Percentiles rank a stretch among this genome's conserved stretches.
These are phyloP conservation scores for Nelumbo lutea DNA, from an alignment of 164 flowering plant genomes.

Conservation along the genomic window DNA sequence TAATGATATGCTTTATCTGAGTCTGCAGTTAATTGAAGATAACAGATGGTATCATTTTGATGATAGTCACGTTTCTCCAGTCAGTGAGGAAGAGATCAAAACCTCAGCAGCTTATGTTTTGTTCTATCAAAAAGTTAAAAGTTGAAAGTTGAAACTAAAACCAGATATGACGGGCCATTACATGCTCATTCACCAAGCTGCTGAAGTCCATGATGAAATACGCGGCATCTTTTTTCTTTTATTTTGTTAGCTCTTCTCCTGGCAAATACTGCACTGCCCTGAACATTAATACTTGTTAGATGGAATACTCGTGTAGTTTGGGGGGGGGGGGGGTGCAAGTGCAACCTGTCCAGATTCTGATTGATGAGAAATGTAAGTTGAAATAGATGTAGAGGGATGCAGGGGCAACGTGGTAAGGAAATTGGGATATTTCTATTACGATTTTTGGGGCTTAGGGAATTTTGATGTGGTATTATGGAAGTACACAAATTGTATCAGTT, in stretches of 20 bases:
- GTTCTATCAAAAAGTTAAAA: constrained; percentile 53
- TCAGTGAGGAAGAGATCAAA: constrained; percentile 57
- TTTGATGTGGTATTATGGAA: too few species aligned
- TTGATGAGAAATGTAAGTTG: not conserved
- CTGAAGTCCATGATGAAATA: constrained; percentile 2
- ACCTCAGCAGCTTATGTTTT: constrained; percentile 87
- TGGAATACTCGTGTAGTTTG: not conserved
- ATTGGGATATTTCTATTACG: too few species aligned
- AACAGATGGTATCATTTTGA: constrained; percentile 91
- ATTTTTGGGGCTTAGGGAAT: too few species aligned
- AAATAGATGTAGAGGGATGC: too few species aligned
- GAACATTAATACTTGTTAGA: too few species aligned
- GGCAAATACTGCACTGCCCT: too few species aligned
- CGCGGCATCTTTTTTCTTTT: too few species aligned
- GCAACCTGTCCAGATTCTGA: not conserved
- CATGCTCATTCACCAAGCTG: constrained; percentile 7
- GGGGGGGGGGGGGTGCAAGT: too few species aligned
- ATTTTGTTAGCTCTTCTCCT: too few species aligned
- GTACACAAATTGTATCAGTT: too few species aligned
- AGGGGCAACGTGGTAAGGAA: too few species aligned
- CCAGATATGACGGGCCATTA: constrained; percentile 31
- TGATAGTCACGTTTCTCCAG: constrained; percentile 72
- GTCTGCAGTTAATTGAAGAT: constrained; percentile 68
- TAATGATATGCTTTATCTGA: not conserved
- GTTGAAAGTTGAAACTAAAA: constrained; percentile 25